Base-by-base conservation (phyloP, 2,329 filamentous ascomycete genomes). In the Keithomyces neogunnii region DNA sequence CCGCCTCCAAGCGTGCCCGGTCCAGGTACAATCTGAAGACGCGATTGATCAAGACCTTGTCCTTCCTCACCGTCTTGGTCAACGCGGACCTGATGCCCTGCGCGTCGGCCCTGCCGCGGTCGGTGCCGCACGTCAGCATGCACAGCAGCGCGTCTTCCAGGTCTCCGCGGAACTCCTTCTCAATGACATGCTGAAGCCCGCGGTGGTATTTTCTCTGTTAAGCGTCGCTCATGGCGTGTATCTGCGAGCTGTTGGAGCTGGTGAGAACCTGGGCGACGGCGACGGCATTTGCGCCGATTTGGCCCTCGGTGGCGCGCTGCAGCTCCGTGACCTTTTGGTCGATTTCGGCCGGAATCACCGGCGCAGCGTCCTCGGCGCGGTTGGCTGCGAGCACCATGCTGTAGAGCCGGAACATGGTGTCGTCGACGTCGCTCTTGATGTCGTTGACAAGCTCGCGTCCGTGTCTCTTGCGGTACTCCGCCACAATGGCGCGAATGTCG, bases 91-190 rank as follows among this genome's bases (percentile, higher is more conserved):
- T 46, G 1, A 69, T 48, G 3, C 61, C 54, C 11, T 49, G 52
- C 0, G 62, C 64, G 39, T 68, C 67, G 0, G 55, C 47, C 2
- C 54, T 51, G 0, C 62, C 63, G 1, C 58, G 49, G 48, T 64
- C 58, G 13, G 51, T 46, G 1, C 57, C 63, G 19, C 54, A 55
- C 3, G 56, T 55, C 0, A 68, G 56, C 40, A 69, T 67, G 6
- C 52, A 55, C 28, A 69, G 50, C 1, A 69, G 53, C 0, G 61
- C 63, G 5, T 68, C 66, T 47, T 67, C 63, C 60, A 66, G 62
- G 45, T 66, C 62, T 28, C 66, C 66, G 0, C 59, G 59, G 54
- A 68, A 67, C 51, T 66, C 64, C 54, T 67, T 64, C 52, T 66
- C 61, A 28, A 68, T 67, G 1, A 67, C 64, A 0, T 62, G 58